Evolutionary conservation across 805 yeast species (phyloP).

Genomic region (Schizosaccharomyces japonicus): DNA sequence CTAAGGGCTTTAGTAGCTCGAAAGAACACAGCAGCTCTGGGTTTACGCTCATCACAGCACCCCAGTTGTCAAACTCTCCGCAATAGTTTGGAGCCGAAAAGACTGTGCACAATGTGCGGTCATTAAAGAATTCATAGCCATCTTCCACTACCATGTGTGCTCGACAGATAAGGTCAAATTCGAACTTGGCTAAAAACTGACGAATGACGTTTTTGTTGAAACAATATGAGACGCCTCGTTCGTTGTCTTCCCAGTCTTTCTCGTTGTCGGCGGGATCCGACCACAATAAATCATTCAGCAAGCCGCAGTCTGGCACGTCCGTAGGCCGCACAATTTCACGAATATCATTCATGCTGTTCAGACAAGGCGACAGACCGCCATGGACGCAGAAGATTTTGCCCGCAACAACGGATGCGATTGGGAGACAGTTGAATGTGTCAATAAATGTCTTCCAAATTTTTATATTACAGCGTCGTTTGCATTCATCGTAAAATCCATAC

Average conservation of each 20-base stretch:
- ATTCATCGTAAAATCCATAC: constrained; percentile 93
- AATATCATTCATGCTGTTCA: constrained; percentile 51
- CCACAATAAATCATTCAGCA: constrained; percentile 58
- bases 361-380: constrained; percentile 60
- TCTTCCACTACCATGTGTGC: constrained; percentile 79
- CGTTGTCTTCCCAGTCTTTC: constrained; percentile 74
- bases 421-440: constrained; percentile 86
- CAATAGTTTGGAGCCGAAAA: constrained; percentile 58
- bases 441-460: constrained; percentile 85
- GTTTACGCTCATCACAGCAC: constrained; percentile 91
- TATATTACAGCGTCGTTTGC: constrained; percentile 76
- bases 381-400: constrained; percentile 83
- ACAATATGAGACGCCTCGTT: constrained; percentile 62
- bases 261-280: constrained; percentile 65
- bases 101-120: constrained; percentile 45
- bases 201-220: constrained; percentile 59
- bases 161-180: constrained; percentile 58
- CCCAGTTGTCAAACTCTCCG: constrained; percentile 84
- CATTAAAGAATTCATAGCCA: constrained; percentile 56
- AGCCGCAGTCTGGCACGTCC: constrained; percentile 65
- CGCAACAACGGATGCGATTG: constrained; percentile 87
- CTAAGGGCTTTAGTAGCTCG: constrained; percentile 82
- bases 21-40: constrained; percentile 82
- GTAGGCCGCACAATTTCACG: constrained; percentile 57
- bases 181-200: constrained; percentile 48